Evolutionary conservation across 176 grass and related monocot species (phyloP).

Genomic region (Ananas comosus): DNA sequence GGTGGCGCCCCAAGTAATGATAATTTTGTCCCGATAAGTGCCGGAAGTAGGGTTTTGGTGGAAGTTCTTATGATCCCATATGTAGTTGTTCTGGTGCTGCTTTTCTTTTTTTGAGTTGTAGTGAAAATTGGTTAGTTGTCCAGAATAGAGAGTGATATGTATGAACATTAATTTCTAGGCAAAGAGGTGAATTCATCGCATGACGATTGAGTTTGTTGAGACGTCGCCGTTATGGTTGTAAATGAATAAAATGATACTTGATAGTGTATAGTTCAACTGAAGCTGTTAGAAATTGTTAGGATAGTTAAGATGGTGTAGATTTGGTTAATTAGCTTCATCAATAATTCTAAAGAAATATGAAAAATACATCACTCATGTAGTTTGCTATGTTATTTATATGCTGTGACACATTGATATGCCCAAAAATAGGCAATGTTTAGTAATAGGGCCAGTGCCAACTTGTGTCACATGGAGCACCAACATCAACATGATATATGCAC

Average conservation of each 20-base stretch:
- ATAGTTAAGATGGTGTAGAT: background rate
- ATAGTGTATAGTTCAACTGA: background rate
- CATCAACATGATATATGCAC: background rate
- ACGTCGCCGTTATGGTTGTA: background rate
- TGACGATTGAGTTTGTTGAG: background rate
- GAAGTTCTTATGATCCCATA: conserved; percentile 2
- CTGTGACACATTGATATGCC: background rate
- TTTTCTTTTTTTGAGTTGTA: conserved; percentile 10
- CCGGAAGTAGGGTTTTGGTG: conserved; percentile 11
- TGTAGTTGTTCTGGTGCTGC: conserved; percentile 10
- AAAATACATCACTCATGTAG: too few relatives aligned
- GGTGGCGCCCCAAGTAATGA: conserved; percentile 10
- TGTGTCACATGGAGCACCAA: background rate
- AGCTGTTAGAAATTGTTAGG: background rate
- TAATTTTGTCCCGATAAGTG: background rate
- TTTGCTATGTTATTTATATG: too few relatives aligned
- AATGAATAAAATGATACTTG: background rate
- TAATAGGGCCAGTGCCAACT: background rate
- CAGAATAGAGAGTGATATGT: background rate
- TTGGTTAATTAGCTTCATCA: background rate
- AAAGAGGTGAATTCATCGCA: background rate
- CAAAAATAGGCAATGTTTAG: background rate
- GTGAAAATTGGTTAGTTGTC: background rate
- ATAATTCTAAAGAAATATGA: background rate
- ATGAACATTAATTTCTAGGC: background rate